Evolutionary conservation across 2,329 filamentous ascomycete genomes (phyloP).

Genomic region (Reticulascus tulasneorum): DNA sequence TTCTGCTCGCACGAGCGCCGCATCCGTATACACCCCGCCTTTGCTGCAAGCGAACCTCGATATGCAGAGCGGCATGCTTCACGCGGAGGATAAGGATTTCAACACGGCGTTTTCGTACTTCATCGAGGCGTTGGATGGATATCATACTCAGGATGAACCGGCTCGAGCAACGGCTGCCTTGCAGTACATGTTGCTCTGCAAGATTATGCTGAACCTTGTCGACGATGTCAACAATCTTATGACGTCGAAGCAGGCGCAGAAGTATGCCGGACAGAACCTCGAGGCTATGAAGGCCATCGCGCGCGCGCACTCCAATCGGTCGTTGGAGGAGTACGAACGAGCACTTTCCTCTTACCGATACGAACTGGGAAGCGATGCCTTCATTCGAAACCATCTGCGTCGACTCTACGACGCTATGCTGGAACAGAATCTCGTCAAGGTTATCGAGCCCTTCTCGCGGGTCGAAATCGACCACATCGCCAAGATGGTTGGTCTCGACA

Average conservation of each 20-base stretch:
- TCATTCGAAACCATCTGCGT: conserved; percentile 95
- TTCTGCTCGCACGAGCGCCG: conserved; percentile 88
- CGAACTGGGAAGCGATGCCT: conserved; percentile 89
- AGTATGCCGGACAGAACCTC: conserved; percentile 91
- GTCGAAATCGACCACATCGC: conserved; percentile 97
- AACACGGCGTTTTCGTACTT: conserved; percentile 99
- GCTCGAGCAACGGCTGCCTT: conserved; percentile 91
- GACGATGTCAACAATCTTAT: conserved; percentile 96
- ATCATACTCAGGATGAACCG: conserved; percentile 86
- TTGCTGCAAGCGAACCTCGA: conserved; percentile 93
- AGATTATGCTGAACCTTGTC: conserved; percentile 97
- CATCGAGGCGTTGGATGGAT: conserved; percentile 96
- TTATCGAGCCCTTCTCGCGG: conserved; percentile 96
- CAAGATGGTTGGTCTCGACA: conserved; percentile 95
- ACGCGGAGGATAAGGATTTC: conserved; percentile 98
- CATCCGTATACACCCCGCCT: conserved; percentile 95
- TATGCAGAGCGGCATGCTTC: conserved; percentile 99
- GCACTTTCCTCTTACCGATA: conserved; percentile 86
- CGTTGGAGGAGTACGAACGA: conserved; percentile 93
- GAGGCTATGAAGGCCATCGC: conserved; percentile 99
- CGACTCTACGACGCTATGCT: conserved; percentile 97
- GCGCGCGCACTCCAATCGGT: conserved; percentile 90
- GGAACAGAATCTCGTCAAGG: conserved; percentile 99
- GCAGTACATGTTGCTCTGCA: conserved; percentile 99
- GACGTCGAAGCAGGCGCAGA: conserved; percentile 92